A percentile compares a stretch with the other conserved stretches of the same genome.
Evolutionary conservation across 495 filamentous ascomycete genomes (phyloP).

Genomic region (Achaetomiella virescens): DNA sequence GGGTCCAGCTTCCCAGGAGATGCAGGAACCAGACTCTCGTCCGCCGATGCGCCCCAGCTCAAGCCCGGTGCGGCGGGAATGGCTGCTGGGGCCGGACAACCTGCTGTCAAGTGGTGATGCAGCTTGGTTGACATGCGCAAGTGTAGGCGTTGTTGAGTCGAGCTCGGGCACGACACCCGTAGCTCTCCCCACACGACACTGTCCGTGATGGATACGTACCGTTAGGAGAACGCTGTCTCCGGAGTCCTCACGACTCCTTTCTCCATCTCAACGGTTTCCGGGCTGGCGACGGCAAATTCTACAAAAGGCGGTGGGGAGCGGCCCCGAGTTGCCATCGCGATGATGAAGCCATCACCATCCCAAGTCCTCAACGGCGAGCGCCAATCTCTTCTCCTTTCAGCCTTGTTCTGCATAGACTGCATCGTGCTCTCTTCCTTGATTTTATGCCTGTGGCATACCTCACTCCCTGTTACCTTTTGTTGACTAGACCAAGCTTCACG

Average conservation of each 20-base stretch:
- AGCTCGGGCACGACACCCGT: constrained; percentile 1
- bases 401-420: constrained; percentile 23
- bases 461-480: background rate
- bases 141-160: background rate
- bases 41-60: constrained; percentile 14
- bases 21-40: constrained; percentile 7
- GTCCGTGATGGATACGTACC: constrained; percentile 12
- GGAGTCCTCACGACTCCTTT: constrained; percentile 11
- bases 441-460: constrained; percentile 4
- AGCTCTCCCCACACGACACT: background rate
- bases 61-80: constrained; percentile 15
- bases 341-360: constrained; percentile 2
- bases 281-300: constrained; percentile 21
- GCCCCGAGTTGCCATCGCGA: background rate
- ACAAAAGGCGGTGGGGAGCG: constrained; percentile 26
- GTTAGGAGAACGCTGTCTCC: constrained; percentile 5
- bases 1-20: too few relatives aligned
- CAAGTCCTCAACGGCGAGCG: constrained; percentile 6
- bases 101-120: background rate
- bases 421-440: constrained; percentile 5
- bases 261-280: constrained; percentile 15
- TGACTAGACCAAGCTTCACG: background rate
- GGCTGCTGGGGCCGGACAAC: constrained; percentile 11
- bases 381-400: constrained; percentile 30
- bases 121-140: background rate